Base-by-base conservation (phyloP, 139 green algal species). In the Chara braunii region DNA sequence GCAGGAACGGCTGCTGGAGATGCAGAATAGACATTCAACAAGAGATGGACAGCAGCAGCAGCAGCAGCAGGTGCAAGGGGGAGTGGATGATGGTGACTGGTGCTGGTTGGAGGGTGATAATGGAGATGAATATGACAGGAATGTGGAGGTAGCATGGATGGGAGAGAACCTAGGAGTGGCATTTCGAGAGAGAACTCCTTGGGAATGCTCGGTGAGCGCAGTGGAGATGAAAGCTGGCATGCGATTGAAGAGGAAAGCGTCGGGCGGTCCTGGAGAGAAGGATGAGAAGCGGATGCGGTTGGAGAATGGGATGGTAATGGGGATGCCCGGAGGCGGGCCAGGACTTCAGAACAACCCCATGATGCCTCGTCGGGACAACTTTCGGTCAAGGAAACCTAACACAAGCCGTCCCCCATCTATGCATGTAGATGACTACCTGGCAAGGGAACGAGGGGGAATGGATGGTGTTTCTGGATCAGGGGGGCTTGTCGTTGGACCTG, bases 381-480 rank as follows among this genome's bases (percentile, higher is more conserved):
- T 72, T 26, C 26, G 63, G 2, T 26, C 32, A 26, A 34, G 63
- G 24, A 70, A 50, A 37, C 63, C 51, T 12, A 70, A 70, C 51
- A 70, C 51, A 1, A 53, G 52, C 28, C 5, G 63, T 32, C n/a
- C 63, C 18, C 23, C 52, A 23, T 70, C 61, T 0, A 56, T 70
- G 7, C 61, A 70, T 7, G 61, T 70, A 12, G 63, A 72, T 37
- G 63, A 72, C 22, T 70, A 54, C 37, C 23, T 58, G 4, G 63
- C 63, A 24, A n/a, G 51, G 24, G 51, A 72, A 22, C 12, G 63
- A 44, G 12, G 50, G n/a, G n/a, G n/a, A n/a, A n/a, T n/a, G n/a
- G 53, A 18, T 48, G 40, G 40, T 18, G 40, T 18, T 48, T 18
- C 40, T 18, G 18, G 40, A 18, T 18, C 40, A 48, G 40, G 40